A percentile compares a stretch with the other conserved stretches of the same genome.
phyloP scores from a whole-genome alignment of 257 asterid genomes.

The Eucommia ulmoides region DNA sequence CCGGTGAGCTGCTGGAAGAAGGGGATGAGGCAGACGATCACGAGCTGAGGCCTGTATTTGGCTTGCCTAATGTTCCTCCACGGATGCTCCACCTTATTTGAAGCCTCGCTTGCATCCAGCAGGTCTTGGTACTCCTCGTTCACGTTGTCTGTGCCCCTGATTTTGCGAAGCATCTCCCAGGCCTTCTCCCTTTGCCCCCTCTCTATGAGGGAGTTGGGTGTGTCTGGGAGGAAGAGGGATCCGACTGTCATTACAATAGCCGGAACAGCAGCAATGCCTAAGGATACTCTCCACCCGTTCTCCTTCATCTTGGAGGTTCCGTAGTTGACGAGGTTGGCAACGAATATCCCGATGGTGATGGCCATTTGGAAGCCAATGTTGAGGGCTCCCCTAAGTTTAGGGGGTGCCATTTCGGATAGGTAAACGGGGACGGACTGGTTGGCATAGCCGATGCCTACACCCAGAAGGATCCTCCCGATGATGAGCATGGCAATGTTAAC shows the following conservation, averaged over 20 bases:
- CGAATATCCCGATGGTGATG: constrained; percentile 7
- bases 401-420: constrained; percentile 33
- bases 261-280: neutral
- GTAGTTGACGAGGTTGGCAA: neutral
- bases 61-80: neutral
- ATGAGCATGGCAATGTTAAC: constrained; percentile 39
- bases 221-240: neutral
- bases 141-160: neutral
- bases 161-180: neutral
- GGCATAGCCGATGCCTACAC: constrained; percentile 52
- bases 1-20: constrained; percentile 3
- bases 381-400: constrained; percentile 27
- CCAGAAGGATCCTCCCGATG: constrained; percentile 44
- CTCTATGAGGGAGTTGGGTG: neutral
- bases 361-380: constrained; percentile 36
- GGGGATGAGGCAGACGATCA: neutral
- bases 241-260: neutral
- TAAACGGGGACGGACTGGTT: constrained; percentile 46
- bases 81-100: neutral
- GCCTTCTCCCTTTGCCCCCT: neutral
- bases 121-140: neutral
- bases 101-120: neutral
- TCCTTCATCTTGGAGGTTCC: neutral
- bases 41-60: neutral
- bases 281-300: neutral